These are phyloP conservation scores for Phytophthora agathidicida DNA, from an alignment of 352 stramenopile species.

Conservation along the genomic window DNA sequence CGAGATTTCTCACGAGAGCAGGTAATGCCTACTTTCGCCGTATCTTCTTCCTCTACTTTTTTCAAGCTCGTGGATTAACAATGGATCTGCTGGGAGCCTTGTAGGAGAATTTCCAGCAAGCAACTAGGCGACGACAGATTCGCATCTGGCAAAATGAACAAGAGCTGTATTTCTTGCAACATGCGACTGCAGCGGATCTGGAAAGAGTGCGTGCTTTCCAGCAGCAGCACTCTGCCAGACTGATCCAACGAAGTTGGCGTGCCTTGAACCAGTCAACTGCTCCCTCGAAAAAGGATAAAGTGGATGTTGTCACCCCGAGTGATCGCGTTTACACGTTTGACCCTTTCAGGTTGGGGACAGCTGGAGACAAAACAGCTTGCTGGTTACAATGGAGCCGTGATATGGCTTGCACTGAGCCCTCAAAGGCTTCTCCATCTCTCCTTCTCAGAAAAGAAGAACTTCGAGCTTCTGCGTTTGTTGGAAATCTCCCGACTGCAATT, in stretches of 20 bases:
- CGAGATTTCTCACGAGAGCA: slow-evolving; percentile 63
- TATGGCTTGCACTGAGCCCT: background rate
- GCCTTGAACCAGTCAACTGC: background rate
- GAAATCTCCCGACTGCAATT: slow-evolving; percentile 3
- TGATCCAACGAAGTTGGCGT: slow-evolving; percentile 62
- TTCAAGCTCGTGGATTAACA: background rate
- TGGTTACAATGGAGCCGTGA: slow-evolving; percentile 16
- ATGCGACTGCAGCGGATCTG: slow-evolving; percentile 54
- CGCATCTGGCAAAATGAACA: slow-evolving; percentile 72
- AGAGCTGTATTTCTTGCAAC: slow-evolving; percentile 69
- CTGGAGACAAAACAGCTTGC: background rate
- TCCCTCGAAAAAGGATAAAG: background rate
- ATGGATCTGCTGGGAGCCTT: background rate
- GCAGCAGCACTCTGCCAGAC: slow-evolving; percentile 36
- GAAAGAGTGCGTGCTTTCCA: slow-evolving; percentile 55
- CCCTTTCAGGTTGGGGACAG: slow-evolving; percentile 28
- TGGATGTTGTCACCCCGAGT: slow-evolving; percentile 5
- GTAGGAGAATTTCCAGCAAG: slow-evolving; percentile 49
- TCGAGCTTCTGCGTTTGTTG: background rate
- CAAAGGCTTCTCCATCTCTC: slow-evolving; percentile 1
- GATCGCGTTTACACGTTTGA: slow-evolving; percentile 44
- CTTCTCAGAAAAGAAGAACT: slow-evolving; percentile 10
- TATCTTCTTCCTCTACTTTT: slow-evolving; percentile 3
- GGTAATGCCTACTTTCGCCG: slow-evolving; percentile 15
- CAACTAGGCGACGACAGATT: slow-evolving; percentile 49